Evolutionary conservation across 345 rosid species (phyloP).

Genomic region (Gossypium arboreum): DNA sequence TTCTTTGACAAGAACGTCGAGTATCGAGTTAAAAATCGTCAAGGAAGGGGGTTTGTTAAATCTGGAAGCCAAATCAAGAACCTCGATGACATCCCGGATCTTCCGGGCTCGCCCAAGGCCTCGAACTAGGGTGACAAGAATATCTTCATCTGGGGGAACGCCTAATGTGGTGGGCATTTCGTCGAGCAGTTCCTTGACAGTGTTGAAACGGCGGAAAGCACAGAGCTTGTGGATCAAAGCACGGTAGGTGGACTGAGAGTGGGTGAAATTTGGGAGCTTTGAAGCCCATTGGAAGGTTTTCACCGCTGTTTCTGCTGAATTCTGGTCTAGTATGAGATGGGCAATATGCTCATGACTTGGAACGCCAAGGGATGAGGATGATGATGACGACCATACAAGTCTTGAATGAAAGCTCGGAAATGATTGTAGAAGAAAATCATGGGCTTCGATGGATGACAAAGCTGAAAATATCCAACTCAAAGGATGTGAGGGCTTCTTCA

Average conservation of each 20-base stretch:
- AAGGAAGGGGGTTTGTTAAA: conserved; percentile 53
- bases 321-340: conserved; percentile 64
- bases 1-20: conserved; percentile 30
- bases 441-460: neutral
- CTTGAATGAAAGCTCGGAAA: conserved; percentile 9
- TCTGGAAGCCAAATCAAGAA: conserved; percentile 47
- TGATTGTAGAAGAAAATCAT: neutral
- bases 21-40: conserved; percentile 64
- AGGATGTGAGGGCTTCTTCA: neutral
- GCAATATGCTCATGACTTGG: conserved; percentile 61
- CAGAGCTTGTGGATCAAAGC: conserved; percentile 62
- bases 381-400: neutral
- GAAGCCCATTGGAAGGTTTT: conserved; percentile 70
- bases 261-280: conserved; percentile 39
- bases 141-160: conserved; percentile 59
- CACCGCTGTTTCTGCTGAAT: conserved; percentile 51
- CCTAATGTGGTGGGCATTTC: conserved; percentile 73
- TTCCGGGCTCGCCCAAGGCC: conserved; percentile 53
- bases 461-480: neutral
- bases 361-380: conserved; percentile 27
- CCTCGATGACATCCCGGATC: conserved; percentile 43
- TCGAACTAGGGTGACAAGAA: conserved; percentile 58
- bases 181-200: conserved; percentile 72
- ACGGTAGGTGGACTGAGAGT: conserved; percentile 77
- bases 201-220: conserved; percentile 52